Evolutionary conservation across 2,329 filamentous ascomycete species (phyloP).

Genomic region (Fusarium virguliforme): DNA sequence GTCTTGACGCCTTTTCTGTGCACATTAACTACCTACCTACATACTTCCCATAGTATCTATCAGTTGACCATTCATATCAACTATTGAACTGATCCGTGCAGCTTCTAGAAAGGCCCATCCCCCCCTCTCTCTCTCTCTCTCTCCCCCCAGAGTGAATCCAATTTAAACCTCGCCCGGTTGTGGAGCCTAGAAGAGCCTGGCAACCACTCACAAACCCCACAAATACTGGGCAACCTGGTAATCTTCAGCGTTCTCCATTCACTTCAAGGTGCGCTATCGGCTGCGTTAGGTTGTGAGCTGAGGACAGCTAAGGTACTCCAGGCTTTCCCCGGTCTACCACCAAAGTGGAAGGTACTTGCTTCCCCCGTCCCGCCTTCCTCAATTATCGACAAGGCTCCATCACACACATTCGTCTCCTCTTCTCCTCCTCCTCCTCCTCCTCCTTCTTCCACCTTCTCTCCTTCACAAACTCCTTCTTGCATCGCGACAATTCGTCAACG

Average conservation of each 20-base stretch:
- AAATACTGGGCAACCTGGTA: constrained; percentile 25
- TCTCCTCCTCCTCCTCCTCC: constrained; percentile 28
- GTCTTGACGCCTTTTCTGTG: not conserved
- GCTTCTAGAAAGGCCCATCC: constrained; percentile 31
- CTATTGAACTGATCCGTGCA: constrained; percentile 12
- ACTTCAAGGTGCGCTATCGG: not conserved
- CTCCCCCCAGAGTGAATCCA: constrained; percentile 4
- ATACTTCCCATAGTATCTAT: not conserved
- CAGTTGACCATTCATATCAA: not conserved
- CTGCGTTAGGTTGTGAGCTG: constrained; percentile 16
- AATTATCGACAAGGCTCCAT: constrained; percentile 26
- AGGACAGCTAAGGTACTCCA: constrained; percentile 36
- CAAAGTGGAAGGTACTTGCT: constrained; percentile 49
- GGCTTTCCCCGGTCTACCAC: constrained; percentile 45
- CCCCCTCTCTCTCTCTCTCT: not conserved
- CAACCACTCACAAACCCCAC: constrained; percentile 44
- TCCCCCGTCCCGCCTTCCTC: constrained; percentile 27
- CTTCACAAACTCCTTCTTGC: constrained; percentile 17
- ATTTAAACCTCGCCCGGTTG: constrained; percentile 27
- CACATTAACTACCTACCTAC: too few species aligned
- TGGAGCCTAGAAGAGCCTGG: constrained; percentile 28
- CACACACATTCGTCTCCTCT: constrained; percentile 33
- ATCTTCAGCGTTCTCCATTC: constrained; percentile 3
- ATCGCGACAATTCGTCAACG: constrained; percentile 19
- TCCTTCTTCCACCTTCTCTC: constrained; percentile 10